Base-by-base conservation (phyloP, 2,329 filamentous ascomycete species). In the Davidsoniella virescens region DNA sequence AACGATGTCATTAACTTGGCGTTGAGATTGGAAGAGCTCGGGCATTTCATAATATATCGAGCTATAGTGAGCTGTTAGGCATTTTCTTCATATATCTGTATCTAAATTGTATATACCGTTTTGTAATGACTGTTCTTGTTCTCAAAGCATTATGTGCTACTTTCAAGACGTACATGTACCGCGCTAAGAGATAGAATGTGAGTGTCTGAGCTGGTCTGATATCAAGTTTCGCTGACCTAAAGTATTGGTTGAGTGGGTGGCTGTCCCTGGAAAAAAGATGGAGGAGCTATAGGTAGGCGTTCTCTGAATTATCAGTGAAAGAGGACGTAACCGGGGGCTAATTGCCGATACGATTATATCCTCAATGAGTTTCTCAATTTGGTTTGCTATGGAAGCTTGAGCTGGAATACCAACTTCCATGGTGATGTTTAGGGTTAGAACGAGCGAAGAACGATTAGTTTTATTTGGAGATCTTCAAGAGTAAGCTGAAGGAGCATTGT, bases 41-140 rank as follows among this genome's bases (percentile, higher is more conserved):
- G 80, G 76, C 56, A 87, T 73, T 57, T 84, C 78, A 60, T 93
- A 93, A 62, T 81, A 93, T 3, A 93, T 78, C 58, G 85, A 84
- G 54, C 85, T 90, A 23, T 12, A 5, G 20, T 8, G 6, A 47
- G 23, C 12, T 6, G 20, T 17, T 43, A 45, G 25, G 16, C n/a
- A 29, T 33, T 36, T 23, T 23, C 16, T 41, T 7, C 14, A 33
- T 16, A 37, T 10, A 44, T 46, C 9, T 33, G 36, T 6, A 29
- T 7, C 16, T 20, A 16, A 9, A 57, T 4, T 33, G 2, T 33
- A 33, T 62, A 41, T 47, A 80, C 78, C 78, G 75, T 62, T 82
- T 83, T 2, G 78, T 81, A 17, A 78, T 66, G 2, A 76, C 57
- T 7, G 64, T 68, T 1, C 72, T 75, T 0, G 70, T 67, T 0